Conservation (phyloP, 108 stramenopile genomes). For the Schizochytrium sp. region DNA sequence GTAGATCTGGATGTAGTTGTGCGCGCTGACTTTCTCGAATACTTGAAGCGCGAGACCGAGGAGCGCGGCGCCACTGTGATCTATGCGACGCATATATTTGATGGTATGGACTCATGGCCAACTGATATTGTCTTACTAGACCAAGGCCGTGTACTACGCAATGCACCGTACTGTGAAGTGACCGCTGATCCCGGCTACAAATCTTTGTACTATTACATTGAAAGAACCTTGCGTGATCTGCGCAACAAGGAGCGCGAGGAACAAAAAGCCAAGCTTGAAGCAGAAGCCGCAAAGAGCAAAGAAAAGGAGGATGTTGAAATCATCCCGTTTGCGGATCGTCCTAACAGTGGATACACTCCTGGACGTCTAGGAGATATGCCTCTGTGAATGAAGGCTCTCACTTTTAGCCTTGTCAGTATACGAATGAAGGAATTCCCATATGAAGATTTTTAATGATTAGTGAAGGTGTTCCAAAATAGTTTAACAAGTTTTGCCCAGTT, state of each 20-base stretch:
- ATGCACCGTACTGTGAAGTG: neutral
- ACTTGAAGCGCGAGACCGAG: slow-evolving; percentile 90
- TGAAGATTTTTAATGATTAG: too few species aligned
- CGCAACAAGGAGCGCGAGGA: slow-evolving; percentile 2
- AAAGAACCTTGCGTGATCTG: neutral
- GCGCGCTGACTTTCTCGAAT: slow-evolving; percentile 89
- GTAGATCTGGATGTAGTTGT: slow-evolving; percentile 95
- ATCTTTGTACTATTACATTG: slow-evolving; percentile 22
- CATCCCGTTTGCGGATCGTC: slow-evolving; percentile 33
- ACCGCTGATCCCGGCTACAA: neutral
- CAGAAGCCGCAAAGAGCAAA: neutral
- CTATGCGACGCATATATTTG: slow-evolving; percentile 99
- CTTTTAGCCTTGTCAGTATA: too few species aligned
- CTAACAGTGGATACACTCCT: slow-evolving; percentile 16
- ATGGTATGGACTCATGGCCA: slow-evolving; percentile 88
- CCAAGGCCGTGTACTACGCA: slow-evolving; percentile 19
- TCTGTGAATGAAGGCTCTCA: neutral
- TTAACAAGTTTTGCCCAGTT: too few species aligned
- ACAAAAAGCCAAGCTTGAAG: neutral
- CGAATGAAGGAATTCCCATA: too few species aligned
- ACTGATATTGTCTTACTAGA: slow-evolving; percentile 73
- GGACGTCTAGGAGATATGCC: slow-evolving; percentile 11
- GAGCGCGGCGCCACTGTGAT: slow-evolving; percentile 90
- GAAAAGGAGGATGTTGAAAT: neutral
- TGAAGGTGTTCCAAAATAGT: too few species aligned